Conservation (phyloP, 805 yeast genomes). For the Candida corydali region DNA sequence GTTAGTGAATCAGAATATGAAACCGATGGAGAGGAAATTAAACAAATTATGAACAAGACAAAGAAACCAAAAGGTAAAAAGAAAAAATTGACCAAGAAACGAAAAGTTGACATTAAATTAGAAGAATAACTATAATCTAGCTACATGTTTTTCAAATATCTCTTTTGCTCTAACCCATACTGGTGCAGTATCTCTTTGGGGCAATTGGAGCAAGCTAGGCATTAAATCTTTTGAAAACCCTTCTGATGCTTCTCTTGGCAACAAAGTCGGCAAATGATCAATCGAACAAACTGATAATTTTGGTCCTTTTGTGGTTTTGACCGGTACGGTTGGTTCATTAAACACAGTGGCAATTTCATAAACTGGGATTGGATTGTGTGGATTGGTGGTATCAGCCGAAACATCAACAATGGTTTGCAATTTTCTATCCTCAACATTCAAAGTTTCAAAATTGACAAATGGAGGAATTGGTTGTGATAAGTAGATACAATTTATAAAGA, state of each 20-base stretch:
- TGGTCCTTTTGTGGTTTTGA: slow-evolving; percentile 75
- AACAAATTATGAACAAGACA: slow-evolving; percentile 46
- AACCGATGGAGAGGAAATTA: slow-evolving; percentile 66
- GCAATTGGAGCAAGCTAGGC: slow-evolving; percentile 83
- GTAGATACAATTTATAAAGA: slow-evolving; percentile 95
- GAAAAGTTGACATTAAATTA: slow-evolving; percentile 47
- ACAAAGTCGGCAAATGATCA: slow-evolving; percentile 91
- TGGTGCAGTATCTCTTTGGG: slow-evolving; percentile 74
- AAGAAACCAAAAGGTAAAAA: slow-evolving; percentile 18
- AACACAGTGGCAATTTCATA: slow-evolving; percentile 88
- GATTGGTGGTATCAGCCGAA: slow-evolving; percentile 97
- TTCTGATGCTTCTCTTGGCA: slow-evolving; percentile 98
- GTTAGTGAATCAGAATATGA: slow-evolving; percentile 69
- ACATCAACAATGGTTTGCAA: slow-evolving; percentile 94
- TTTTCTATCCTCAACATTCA: slow-evolving; percentile 66
- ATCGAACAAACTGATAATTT: slow-evolving; percentile 88
- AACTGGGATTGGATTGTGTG: slow-evolving; percentile 96
- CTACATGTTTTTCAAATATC: slow-evolving; percentile 79
- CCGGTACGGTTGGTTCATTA: slow-evolving; percentile 84
- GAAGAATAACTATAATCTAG: slow-evolving; percentile 54
- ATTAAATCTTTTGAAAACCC: slow-evolving; percentile 80
- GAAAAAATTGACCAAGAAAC: slow-evolving; percentile 6
- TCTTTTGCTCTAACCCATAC: slow-evolving; percentile 91
- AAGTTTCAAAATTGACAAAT: slow-evolving; percentile 65
- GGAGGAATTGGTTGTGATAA: slow-evolving; percentile 92